These are phyloP conservation scores for Tulasnella sp. DNA, from an alignment of 768 basidiomycete species.

Conservation along the genomic window DNA sequence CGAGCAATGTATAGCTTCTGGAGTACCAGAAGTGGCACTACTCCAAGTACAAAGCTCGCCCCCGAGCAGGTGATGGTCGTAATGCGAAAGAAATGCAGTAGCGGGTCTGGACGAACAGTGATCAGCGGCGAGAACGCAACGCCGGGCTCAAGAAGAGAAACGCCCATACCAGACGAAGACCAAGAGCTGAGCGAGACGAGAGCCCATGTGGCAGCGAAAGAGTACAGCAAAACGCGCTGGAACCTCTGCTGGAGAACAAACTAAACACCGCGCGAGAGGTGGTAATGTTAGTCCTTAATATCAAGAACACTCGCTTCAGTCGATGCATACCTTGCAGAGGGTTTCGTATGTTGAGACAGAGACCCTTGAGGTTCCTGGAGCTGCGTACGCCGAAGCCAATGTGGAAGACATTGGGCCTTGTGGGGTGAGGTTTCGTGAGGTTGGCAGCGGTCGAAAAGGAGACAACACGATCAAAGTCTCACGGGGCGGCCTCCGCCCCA, in stretches of 20 bases:
- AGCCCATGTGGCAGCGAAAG: slow-evolving; percentile 1
- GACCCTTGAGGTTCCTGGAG: neutral
- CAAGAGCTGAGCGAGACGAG: neutral
- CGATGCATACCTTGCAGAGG: neutral
- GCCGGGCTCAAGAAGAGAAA: neutral
- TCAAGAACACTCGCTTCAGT: neutral
- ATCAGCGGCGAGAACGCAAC: neutral
- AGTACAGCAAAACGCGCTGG: neutral
- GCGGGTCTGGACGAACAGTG: neutral
- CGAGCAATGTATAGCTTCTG: neutral
- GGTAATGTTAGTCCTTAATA: neutral
- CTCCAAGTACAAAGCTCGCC: neutral
- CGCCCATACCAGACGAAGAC: neutral
- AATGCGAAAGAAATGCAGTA: neutral
- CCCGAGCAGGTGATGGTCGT: neutral
- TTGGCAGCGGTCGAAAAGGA: neutral
- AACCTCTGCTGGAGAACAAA: slow-evolving; percentile 9
- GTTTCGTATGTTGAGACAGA: neutral
- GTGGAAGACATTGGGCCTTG: neutral
- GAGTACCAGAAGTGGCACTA: slow-evolving; percentile 9
- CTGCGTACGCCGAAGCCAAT: neutral
- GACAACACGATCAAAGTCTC: neutral
- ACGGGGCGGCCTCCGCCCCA: neutral
- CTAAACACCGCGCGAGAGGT: neutral
- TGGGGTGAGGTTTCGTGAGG: neutral